A percentile compares a stretch with the other conserved stretches of the same genome.
Conservation (phyloP, 2,329 filamentous ascomycete species). For the Ophiosphaerella narmari region DNA sequence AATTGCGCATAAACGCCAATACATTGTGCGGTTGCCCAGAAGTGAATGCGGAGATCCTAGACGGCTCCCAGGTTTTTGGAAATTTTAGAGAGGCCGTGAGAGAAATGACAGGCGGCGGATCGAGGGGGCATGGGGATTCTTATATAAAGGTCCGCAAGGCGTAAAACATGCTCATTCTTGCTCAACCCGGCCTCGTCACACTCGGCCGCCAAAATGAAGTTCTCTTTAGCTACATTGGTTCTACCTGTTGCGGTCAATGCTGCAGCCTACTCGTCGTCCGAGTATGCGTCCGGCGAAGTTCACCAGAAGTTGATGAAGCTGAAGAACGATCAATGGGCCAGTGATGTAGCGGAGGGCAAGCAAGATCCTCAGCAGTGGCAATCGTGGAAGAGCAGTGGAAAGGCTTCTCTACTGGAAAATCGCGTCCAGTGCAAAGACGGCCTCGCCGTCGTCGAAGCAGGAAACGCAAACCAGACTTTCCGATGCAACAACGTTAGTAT, state of each 20-base stretch:
- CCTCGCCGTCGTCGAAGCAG: slow-evolving; percentile 25
- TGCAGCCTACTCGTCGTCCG: slow-evolving; percentile 24
- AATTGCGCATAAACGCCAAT: background rate
- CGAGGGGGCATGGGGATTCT: background rate
- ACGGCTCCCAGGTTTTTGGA: background rate
- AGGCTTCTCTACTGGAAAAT: slow-evolving; percentile 19
- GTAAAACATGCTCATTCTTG: slow-evolving; percentile 27
- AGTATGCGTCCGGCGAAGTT: slow-evolving; percentile 29
- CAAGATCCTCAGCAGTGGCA: slow-evolving; percentile 22
- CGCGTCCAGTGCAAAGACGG: slow-evolving; percentile 28
- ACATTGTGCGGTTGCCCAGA: background rate
- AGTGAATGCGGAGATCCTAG: background rate
- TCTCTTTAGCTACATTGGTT: slow-evolving; percentile 25
- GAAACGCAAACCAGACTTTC: slow-evolving; percentile 31
- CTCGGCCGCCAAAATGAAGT: slow-evolving; percentile 28
- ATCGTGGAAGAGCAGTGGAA: slow-evolving; percentile 20
- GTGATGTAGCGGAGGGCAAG: slow-evolving; percentile 23
- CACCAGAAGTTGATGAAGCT: slow-evolving; percentile 33
- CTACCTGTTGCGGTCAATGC: slow-evolving; percentile 28
- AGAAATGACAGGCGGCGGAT: too few species aligned
- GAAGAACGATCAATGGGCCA: slow-evolving; percentile 31
- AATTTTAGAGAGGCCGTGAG: too few species aligned
- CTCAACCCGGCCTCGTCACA: slow-evolving; percentile 17
- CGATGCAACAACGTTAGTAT: slow-evolving; percentile 27
- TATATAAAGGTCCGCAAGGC: slow-evolving; percentile 18